Percentiles rank a stretch among this genome's conserved stretches.
Evolutionary conservation across 2,329 filamentous ascomycete species (phyloP).

Genomic region (Epichloe gansuensis): DNA sequence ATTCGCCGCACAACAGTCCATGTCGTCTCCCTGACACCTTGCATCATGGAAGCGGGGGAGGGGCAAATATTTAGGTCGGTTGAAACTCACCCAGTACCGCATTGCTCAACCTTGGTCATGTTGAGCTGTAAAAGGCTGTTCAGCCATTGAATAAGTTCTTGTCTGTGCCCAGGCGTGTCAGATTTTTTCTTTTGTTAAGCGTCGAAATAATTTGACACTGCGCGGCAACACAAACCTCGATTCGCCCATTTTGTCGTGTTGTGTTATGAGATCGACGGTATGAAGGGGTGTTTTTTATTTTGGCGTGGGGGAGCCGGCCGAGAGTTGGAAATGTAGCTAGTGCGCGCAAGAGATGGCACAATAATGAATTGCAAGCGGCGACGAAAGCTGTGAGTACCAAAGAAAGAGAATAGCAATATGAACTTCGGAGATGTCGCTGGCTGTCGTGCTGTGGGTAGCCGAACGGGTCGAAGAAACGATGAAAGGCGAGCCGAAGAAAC

Average conservation of each 20-base stretch:
- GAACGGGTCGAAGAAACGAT: conserved; percentile 6
- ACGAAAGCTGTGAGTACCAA: conserved; percentile 2
- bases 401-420: conserved; percentile 1
- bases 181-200: conserved; percentile 4
- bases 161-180: conserved; percentile 44
- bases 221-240: conserved; percentile 25
- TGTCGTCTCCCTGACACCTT: not conserved
- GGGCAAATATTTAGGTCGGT: conserved; percentile 5
- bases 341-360: not conserved
- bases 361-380: not conserved
- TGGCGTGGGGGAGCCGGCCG: not conserved
- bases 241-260: conserved; percentile 31
- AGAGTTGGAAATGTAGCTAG: not conserved
- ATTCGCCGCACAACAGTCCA: not conserved
- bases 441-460: not conserved
- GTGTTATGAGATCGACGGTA: conserved; percentile 7
- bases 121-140: conserved; percentile 98
- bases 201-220: not conserved
- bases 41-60: conserved; percentile 7
- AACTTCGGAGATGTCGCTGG: not conserved
- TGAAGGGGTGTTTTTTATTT: not conserved
- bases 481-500: conserved; percentile 8
- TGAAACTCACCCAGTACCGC: conserved; percentile 73
- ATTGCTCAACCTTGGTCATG: conserved; percentile 97
- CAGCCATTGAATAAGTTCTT: conserved; percentile 91